Conservation (phyloP, 1,139 yeast species). For the Lodderomyces theae region DNA sequence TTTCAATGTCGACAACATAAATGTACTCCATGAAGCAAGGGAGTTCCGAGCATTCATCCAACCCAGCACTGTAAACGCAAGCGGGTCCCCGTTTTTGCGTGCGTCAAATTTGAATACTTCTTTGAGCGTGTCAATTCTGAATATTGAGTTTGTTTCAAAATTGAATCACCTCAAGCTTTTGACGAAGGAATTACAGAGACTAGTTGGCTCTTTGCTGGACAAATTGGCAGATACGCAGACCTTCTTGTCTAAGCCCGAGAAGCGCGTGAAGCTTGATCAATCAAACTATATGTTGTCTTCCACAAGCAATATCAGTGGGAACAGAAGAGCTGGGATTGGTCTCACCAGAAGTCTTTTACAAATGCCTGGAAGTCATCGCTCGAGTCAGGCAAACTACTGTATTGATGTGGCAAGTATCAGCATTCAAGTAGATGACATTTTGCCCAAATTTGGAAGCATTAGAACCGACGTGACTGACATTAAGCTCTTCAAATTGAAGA, state of each 20-base stretch:
- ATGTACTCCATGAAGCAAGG: constrained; percentile 17
- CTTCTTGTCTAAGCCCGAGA: background rate
- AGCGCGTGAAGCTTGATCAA: constrained; percentile 6
- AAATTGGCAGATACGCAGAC: background rate
- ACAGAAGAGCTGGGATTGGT: constrained; percentile 12
- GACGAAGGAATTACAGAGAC: constrained; percentile 13
- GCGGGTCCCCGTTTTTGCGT: constrained; percentile 13
- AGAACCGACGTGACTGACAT: constrained; percentile 22
- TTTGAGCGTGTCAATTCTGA: constrained; percentile 19
- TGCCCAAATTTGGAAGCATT: constrained; percentile 48
- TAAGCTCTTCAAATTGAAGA: constrained; percentile 30
- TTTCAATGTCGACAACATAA: constrained; percentile 21
- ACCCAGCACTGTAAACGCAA: constrained; percentile 15
- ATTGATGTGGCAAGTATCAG: constrained; percentile 23
- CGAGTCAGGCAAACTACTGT: constrained; percentile 19
- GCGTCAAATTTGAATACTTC: constrained; percentile 21
- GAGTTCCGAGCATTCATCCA: constrained; percentile 28
- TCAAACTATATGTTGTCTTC: constrained; percentile 4
- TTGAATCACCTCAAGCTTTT: constrained; percentile 16
- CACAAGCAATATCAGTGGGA: constrained; percentile 6
- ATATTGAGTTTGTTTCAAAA: constrained; percentile 17
- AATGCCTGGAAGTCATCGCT: background rate
- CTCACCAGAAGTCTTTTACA: constrained; percentile 5
- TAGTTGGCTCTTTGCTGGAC: constrained; percentile 7
- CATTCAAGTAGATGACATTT: constrained; percentile 25